Percentiles rank a stretch among this genome's conserved stretches.
Conservation (phyloP, 305 asterid species). For the Fraxinus sp. region DNA sequence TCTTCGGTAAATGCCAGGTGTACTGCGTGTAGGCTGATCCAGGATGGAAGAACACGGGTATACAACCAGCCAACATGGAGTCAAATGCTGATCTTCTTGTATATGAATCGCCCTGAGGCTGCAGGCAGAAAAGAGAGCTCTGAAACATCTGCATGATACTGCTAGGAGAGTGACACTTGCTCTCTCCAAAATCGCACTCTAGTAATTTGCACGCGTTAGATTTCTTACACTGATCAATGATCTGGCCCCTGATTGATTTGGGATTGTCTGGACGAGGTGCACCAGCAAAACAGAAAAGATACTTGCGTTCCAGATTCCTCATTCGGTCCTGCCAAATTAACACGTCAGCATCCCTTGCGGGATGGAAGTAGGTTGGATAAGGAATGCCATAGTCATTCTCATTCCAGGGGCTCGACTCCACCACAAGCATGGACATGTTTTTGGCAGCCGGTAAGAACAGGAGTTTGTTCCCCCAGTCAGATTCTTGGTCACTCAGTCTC, state of each 20-base stretch:
- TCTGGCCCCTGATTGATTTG: slow-evolving; percentile 68
- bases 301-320: slow-evolving; percentile 53
- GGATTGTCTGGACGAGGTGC: slow-evolving; percentile 68
- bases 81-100: slow-evolving; percentile 88
- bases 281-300: slow-evolving; percentile 88
- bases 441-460: slow-evolving; percentile 62
- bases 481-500: slow-evolving; percentile 47
- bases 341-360: slow-evolving; percentile 64
- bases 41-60: slow-evolving; percentile 86
- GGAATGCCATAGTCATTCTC: slow-evolving; percentile 77
- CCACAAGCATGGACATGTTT: slow-evolving; percentile 81
- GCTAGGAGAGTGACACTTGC: slow-evolving; percentile 78
- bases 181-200: slow-evolving; percentile 67
- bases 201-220: slow-evolving; percentile 50
- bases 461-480: slow-evolving; percentile 86
- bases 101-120: slow-evolving; percentile 84
- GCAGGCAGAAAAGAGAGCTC: slow-evolving; percentile 72
- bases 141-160: slow-evolving; percentile 81
- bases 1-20: slow-evolving; percentile 80
- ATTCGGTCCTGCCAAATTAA: slow-evolving; percentile 68
- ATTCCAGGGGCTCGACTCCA: slow-evolving; percentile 84
- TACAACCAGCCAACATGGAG: slow-evolving; percentile 83
- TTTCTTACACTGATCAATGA: slow-evolving; percentile 67
- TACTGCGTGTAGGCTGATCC: slow-evolving; percentile 86
- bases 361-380: slow-evolving; percentile 84